Evolutionary conservation across 352 stramenopile species (phyloP), one percentile per base, ranked within the genome.

Genomic region (Blastocystis sp.): DNA sequence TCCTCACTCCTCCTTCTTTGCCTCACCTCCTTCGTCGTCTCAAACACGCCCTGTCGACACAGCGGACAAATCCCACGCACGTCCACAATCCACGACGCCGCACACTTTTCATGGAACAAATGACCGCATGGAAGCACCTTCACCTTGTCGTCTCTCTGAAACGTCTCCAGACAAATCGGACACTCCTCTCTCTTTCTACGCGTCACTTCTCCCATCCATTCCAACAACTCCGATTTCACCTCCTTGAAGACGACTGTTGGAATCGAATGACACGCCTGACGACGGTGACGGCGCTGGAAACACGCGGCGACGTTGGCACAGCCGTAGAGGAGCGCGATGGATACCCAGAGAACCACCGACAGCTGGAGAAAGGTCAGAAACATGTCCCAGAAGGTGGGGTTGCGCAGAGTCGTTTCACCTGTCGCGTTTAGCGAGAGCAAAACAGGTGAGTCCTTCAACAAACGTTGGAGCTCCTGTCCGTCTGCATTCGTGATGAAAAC

Each of bases 351-450:
- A 3, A 78, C 44, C 11, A 61, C 44, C 18, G 67, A 61, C 21
- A 78, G 67, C 46, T 78, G 67, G 44, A 78, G 67, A 27, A 78
- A 78, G 44, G 67, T 61, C 2, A 78, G 4, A 56, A 54, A 78
- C 67, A 78, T 78, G 14, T 78, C 67, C 67, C 42, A 78, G 32
- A 78, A 78, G n/a, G 67, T 46, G 14, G 67, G 67, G 0, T 16
- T 44, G 18, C 0, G 16, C 32, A 78, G 49, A 14, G 34, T 61
- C 18, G 29, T 40, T 59, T 78, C 67, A 11, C 67, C 67, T 40
- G 67, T 61, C 11, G n/a, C 8, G 21, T 61, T 78, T 21, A 78
- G 6, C 1, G 44, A 11, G 4, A 78, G 36, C 44, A 63, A n/a
- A 1, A 61, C 16, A 40, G 9, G 38, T 14, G 4, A 38, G 21